Conservation (phyloP, 192 early-diverging fungal genomes). For the Spizellomyces sp. region DNA sequence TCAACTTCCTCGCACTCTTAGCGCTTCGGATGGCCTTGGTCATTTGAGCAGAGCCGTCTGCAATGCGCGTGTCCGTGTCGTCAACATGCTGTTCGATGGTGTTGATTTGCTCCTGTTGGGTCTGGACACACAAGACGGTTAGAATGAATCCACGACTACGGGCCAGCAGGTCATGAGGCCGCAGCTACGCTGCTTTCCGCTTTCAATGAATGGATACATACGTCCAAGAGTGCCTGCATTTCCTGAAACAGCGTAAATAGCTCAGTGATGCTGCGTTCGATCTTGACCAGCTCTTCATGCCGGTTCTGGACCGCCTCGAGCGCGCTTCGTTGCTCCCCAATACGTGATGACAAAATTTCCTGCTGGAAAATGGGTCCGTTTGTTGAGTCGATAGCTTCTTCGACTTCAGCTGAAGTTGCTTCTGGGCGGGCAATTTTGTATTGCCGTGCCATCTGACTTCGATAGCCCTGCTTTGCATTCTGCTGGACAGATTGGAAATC, state of each 20-base stretch:
- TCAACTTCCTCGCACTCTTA: constrained; percentile 43
- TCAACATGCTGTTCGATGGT: constrained; percentile 50
- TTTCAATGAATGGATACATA: not conserved
- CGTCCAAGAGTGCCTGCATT: constrained; percentile 65
- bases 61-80: constrained; percentile 32
- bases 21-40: constrained; percentile 46
- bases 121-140: constrained; percentile 6
- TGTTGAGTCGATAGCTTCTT: constrained; percentile 50
- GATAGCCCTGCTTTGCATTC: constrained; percentile 41
- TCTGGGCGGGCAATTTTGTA: constrained; percentile 47
- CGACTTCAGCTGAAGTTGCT: constrained; percentile 61
- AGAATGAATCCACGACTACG: no score
- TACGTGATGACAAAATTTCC: constrained; percentile 48
- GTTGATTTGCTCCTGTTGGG: constrained; percentile 51
- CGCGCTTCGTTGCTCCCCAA: constrained; percentile 51
- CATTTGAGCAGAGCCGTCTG: constrained; percentile 43
- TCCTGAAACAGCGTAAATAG: constrained; percentile 64
- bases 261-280: constrained; percentile 60
- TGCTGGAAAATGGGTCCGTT: constrained; percentile 59
- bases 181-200: not conserved
- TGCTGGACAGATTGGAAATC: constrained; percentile 43
- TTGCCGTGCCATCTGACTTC: constrained; percentile 45
- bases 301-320: constrained; percentile 61
- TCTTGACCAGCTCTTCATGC: constrained; percentile 62
- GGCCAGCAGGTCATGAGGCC: no score